phyloP scores from a whole-genome alignment of 495 filamentous ascomycete species.

The Pseudotulostoma volvatum region DNA sequence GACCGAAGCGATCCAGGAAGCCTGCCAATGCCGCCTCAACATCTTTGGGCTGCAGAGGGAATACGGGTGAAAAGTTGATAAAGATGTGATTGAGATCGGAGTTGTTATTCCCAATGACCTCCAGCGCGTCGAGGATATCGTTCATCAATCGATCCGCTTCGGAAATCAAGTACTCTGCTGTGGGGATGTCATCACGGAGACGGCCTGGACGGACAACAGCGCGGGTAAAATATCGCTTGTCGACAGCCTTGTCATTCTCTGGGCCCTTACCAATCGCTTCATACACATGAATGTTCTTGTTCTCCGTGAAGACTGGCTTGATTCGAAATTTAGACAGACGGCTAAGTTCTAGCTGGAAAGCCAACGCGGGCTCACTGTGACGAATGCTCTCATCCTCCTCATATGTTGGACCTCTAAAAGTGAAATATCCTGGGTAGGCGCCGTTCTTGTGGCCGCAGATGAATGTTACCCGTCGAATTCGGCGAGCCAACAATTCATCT shows the following conservation, averaged over 20 bases:
- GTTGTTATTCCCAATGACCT: conserved; percentile 98
- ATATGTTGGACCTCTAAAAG: conserved; percentile 84
- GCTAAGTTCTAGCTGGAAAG: conserved; percentile 93
- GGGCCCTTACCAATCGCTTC: conserved; percentile 87
- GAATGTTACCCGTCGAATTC: conserved; percentile 82
- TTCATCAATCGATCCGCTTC: conserved; percentile 93
- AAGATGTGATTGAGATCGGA: conserved; percentile 99
- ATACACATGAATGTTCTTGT: conserved; percentile 97
- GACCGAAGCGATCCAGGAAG: conserved; percentile 91
- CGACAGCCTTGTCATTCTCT: conserved; percentile 57
- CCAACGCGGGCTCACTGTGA: conserved; percentile 87
- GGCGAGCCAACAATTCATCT: conserved; percentile 62
- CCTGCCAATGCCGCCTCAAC: conserved; percentile 89
- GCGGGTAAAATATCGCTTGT: conserved; percentile 93
- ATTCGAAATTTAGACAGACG: conserved; percentile 93
- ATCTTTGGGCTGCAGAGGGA: conserved; percentile 77
- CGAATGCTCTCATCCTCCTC: conserved; percentile 87
- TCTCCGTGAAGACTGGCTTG: conserved; percentile 96
- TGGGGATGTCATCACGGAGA: conserved; percentile 90
- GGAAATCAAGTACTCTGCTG: conserved; percentile 92
- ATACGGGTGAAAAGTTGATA: conserved; percentile 94
- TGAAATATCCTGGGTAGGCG: conserved; percentile 92
- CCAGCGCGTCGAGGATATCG: conserved; percentile 91
- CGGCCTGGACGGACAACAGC: conserved; percentile 84
- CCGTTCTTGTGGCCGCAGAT: conserved; percentile 92